Evolutionary conservation across 768 basidiomycete species (phyloP).

Genomic region (Termitomyces sp.): DNA sequence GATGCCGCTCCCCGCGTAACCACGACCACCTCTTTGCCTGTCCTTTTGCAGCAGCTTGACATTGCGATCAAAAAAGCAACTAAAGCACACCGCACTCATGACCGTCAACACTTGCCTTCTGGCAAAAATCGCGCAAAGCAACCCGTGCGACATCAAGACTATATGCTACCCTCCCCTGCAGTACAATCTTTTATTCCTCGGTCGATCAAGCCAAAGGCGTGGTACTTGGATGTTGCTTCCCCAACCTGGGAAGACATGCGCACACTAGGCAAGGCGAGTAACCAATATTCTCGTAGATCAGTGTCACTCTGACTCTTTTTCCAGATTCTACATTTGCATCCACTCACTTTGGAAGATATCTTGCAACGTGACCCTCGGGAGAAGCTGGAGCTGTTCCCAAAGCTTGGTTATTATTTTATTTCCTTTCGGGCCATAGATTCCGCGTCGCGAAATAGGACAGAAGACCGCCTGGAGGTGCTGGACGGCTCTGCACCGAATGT

Average conservation of each 20-base stretch:
- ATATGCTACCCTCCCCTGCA: conserved; percentile 4
- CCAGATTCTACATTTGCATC: conserved; percentile 83
- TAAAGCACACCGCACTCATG: conserved; percentile 24
- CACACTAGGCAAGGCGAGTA: conserved; percentile 70
- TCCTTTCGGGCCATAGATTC: conserved; percentile 81
- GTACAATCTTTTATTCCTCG: neutral
- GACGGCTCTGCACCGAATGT: conserved; percentile 25
- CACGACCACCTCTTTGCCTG: conserved; percentile 40
- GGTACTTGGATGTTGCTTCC: conserved; percentile 90
- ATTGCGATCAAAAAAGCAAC: conserved; percentile 35
- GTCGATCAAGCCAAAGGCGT: conserved; percentile 44
- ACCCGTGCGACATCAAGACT: conserved; percentile 6
- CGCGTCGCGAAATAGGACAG: conserved; percentile 33
- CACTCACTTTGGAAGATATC: conserved; percentile 90
- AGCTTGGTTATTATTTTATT: conserved; percentile 89
- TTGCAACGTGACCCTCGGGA: conserved; percentile 88
- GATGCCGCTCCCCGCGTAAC: conserved; percentile 21
- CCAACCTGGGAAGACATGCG: conserved; percentile 88
- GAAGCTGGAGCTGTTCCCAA: conserved; percentile 83
- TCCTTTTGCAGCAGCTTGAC: conserved; percentile 47
- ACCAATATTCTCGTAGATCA: neutral
- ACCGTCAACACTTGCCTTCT: conserved; percentile 15
- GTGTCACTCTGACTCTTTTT: neutral
- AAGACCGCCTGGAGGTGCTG: conserved; percentile 15
- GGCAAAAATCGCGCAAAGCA: conserved; percentile 20